Percentiles rank a stretch among this genome's conserved stretches.
phyloP scores from a whole-genome alignment of 495 filamentous ascomycete species.

The Pseudevernia furfuracea region DNA sequence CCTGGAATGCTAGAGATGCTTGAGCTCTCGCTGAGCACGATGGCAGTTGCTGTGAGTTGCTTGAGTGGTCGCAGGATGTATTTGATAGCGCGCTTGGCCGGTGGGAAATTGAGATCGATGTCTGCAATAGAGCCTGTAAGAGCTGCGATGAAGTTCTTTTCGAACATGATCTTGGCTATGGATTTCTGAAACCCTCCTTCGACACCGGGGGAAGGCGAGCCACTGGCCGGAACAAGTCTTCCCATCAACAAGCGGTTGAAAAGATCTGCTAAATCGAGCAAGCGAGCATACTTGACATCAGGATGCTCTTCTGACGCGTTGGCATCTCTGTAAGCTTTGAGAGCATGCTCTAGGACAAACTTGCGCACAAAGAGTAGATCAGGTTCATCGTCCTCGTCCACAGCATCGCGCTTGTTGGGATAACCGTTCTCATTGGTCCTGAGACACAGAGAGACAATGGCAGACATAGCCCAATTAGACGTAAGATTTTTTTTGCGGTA shows the following conservation, averaged over 20 bases:
- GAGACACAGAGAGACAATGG: conserved; percentile 77
- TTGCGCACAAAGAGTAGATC: conserved; percentile 87
- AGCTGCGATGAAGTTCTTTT: conserved; percentile 86
- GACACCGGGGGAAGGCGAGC: conserved; percentile 34
- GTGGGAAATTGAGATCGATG: conserved; percentile 89
- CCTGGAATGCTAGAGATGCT: conserved; percentile 60
- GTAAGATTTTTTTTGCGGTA: conserved; percentile 80
- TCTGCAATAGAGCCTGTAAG: conserved; percentile 91
- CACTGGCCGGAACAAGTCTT: conserved; percentile 49
- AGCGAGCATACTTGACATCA: conserved; percentile 78
- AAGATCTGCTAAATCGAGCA: conserved; percentile 78
- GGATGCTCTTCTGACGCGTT: conserved; percentile 67
- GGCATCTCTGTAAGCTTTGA: conserved; percentile 89
- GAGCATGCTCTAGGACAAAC: conserved; percentile 87
- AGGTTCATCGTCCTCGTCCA: conserved; percentile 70
- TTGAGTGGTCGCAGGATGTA: conserved; percentile 88
- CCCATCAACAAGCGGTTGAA: conserved; percentile 88
- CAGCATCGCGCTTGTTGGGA: conserved; percentile 44
- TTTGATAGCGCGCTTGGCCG: conserved; percentile 87
- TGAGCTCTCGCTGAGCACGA: conserved; percentile 67
- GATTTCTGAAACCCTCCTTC: conserved; percentile 54
- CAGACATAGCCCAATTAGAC: conserved; percentile 72
- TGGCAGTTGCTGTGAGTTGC: conserved; percentile 77
- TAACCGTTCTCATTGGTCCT: conserved; percentile 68
- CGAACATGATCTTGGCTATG: conserved; percentile 91